phyloP scores from a whole-genome alignment of 345 rosid genomes.

The Arabidopsis arenosa region DNA sequence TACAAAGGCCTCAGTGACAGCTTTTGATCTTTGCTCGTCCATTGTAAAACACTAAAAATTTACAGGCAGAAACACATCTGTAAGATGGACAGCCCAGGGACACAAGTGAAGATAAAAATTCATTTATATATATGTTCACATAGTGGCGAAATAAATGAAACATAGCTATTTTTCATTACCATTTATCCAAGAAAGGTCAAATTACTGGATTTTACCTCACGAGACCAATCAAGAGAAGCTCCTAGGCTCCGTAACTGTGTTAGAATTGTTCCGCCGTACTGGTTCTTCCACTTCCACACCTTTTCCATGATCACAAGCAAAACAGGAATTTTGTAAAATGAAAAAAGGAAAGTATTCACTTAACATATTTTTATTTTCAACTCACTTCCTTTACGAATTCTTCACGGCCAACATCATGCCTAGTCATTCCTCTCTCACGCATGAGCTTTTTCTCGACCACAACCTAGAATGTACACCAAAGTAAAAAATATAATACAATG shows the following conservation, averaged over 20 bases:
- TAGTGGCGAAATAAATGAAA: background rate
- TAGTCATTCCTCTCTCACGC: slow-evolving; percentile 74
- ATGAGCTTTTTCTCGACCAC: slow-evolving; percentile 91
- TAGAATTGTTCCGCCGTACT: slow-evolving; percentile 80
- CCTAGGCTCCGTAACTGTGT: slow-evolving; percentile 77
- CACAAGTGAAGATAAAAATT: background rate
- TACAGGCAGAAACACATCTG: slow-evolving; percentile 32
- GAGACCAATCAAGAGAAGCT: slow-evolving; percentile 98
- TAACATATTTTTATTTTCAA: slow-evolving; percentile 16
- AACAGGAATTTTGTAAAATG: background rate
- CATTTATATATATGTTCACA: background rate
- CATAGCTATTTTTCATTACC: background rate
- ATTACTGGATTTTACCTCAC: slow-evolving; percentile 65
- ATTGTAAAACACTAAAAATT: slow-evolving; percentile 80
- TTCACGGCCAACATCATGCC: slow-evolving; percentile 96
- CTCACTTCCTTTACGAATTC: slow-evolving; percentile 80
- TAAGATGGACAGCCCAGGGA: slow-evolving; percentile 14
- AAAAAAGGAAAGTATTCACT: slow-evolving; percentile 19
- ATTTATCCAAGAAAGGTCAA: background rate
- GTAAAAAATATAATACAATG: slow-evolving; percentile 18
- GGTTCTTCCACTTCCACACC: slow-evolving; percentile 96
- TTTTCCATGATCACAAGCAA: slow-evolving; percentile 40
- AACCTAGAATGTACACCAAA: slow-evolving; percentile 57
- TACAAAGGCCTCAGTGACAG: slow-evolving; percentile 87
- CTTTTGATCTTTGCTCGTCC: slow-evolving; percentile 92